A percentile compares a stretch with the other conserved stretches of the same genome.
Evolutionary conservation across 1,284 basidiomycete species (phyloP).

Genomic region (Singerocomus rubriflavus): DNA sequence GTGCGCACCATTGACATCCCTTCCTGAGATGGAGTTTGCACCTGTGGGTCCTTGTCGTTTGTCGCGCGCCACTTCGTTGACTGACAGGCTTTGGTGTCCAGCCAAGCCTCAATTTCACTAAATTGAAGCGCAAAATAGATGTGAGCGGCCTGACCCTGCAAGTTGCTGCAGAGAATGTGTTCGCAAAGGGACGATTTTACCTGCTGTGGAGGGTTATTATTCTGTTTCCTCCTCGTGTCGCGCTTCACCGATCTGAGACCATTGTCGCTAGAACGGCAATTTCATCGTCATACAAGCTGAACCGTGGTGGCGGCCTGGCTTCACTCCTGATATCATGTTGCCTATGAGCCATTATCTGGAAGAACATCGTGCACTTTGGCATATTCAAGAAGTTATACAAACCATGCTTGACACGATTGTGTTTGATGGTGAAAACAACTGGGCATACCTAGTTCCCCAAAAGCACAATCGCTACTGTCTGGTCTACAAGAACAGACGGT

Average conservation of each 20-base stretch:
- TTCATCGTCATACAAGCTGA: slow-evolving; percentile 42
- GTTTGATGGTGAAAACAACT: slow-evolving; percentile 41
- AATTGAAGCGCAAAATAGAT: slow-evolving; percentile 28
- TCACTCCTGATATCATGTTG: not conserved
- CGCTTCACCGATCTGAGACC: slow-evolving; percentile 9
- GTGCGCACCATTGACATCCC: not conserved
- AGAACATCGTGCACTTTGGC: slow-evolving; percentile 22
- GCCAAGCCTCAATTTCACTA: slow-evolving; percentile 18
- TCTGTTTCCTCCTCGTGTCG: not conserved
- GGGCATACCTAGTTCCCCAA: slow-evolving; percentile 39
- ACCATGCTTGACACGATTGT: slow-evolving; percentile 38
- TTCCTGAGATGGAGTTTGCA: slow-evolving; percentile 26
- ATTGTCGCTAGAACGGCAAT: slow-evolving; percentile 28
- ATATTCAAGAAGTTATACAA: slow-evolving; percentile 36
- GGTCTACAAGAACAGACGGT: slow-evolving; percentile 31
- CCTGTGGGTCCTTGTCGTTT: slow-evolving; percentile 28
- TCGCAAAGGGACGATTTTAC: slow-evolving; percentile 23
- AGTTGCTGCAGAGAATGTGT: slow-evolving; percentile 10
- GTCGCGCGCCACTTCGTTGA: not conserved
- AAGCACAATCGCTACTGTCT: slow-evolving; percentile 35
- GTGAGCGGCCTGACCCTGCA: slow-evolving; percentile 25
- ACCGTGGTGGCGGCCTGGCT: slow-evolving; percentile 23
- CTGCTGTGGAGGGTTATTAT: slow-evolving; percentile 30
- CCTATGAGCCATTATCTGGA: slow-evolving; percentile 3
- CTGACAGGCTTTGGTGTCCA: slow-evolving; percentile 7